A percentile compares a stretch with the other conserved stretches of the same genome.
phyloP scores from a whole-genome alignment of 257 asterid genomes.

The Voacanga thouarsii region DNA sequence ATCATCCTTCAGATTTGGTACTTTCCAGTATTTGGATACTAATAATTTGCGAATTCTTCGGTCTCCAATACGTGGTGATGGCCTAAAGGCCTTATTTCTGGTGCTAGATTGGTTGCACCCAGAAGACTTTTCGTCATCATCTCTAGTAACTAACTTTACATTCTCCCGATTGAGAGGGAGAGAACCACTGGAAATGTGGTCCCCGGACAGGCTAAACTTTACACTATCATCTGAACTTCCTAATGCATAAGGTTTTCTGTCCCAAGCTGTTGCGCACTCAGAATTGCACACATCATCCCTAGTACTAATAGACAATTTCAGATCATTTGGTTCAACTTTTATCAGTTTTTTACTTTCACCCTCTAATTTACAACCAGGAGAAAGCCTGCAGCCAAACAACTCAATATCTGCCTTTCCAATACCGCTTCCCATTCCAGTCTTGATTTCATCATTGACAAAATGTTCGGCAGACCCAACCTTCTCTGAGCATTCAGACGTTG shows the following conservation, averaged over 20 bases:
- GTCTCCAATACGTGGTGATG: constrained; percentile 40
- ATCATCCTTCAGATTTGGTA: constrained; percentile 43
- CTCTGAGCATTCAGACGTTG: constrained; percentile 66
- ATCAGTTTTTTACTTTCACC: constrained; percentile 40
- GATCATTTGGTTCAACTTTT: constrained; percentile 44
- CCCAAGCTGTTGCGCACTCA: constrained; percentile 35
- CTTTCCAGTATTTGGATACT: constrained; percentile 54
- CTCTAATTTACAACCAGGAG: constrained; percentile 48
- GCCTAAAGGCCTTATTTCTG: constrained; percentile 56
- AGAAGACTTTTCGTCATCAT: constrained; percentile 78
- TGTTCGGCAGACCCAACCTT: constrained; percentile 52
- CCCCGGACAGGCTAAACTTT: constrained; percentile 43
- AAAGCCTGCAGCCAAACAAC: constrained; percentile 44
- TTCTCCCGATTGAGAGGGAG: constrained; percentile 43
- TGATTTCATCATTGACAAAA: constrained; percentile 52
- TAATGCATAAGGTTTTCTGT: constrained; percentile 49
- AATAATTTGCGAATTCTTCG: constrained; percentile 45
- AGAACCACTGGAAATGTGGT: constrained; percentile 50
- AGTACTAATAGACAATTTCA: constrained; percentile 45
- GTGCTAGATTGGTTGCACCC: constrained; percentile 58
- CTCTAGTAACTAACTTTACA: constrained; percentile 77
- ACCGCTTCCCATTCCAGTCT: constrained; percentile 53
- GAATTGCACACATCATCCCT: constrained; percentile 35
- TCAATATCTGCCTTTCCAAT: constrained; percentile 49
- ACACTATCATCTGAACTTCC: constrained; percentile 65